Evolutionary conservation across 352 stramenopile species (phyloP), one percentile per base, ranked within the genome.

Genomic region (Phytophthora tubulina): DNA sequence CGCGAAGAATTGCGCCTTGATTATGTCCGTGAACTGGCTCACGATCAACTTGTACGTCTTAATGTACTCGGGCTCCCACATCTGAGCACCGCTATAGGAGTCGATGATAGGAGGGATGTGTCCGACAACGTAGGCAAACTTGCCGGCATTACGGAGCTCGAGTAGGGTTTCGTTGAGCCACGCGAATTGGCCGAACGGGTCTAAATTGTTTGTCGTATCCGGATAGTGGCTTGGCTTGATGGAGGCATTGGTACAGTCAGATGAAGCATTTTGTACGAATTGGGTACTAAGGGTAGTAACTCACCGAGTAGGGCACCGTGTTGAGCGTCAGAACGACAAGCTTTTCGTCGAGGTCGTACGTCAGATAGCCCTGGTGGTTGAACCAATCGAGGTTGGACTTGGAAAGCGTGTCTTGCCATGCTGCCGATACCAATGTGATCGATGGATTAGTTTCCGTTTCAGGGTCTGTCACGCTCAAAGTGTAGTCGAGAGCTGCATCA

Each of bases 71-170:
- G 84, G 60, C 33, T 93, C 78, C 93, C 94, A 98, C 68, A 97
- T 82, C 42, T 93, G 80, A 5, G 87, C 76, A 27, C 89, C 89
- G 15, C 86, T 79, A 72, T 84, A 97, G 61, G 88, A 97, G 67
- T 96, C 93, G 30, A 98, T 81, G 30, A 95, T 84, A 8, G 94
- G 93, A 27, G 92, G 81, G 67, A 98, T 97, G 63, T 98, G 93
- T 9, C 93, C 93, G n/a, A 91, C 74, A 56, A 98, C 85, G 63
- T 93, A 96, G 11, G 88, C 91, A 39, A 84, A 84, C 57, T 86
- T 85, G 17, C 75, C 63, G 5, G 67, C 50, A 6, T 73, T 36
- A 2, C 76, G 74, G 13, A 93, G 78, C 3, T 75, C 42, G 3
- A 66, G 41, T 2, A 98, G 69, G 14, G 88, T 91, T 32, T 74